Percentiles rank a stretch among this genome's conserved stretches.
These are phyloP conservation scores for Calonectria pseudoreteaudii DNA, from an alignment of 2,329 filamentous ascomycete species.

Conservation along the genomic window DNA sequence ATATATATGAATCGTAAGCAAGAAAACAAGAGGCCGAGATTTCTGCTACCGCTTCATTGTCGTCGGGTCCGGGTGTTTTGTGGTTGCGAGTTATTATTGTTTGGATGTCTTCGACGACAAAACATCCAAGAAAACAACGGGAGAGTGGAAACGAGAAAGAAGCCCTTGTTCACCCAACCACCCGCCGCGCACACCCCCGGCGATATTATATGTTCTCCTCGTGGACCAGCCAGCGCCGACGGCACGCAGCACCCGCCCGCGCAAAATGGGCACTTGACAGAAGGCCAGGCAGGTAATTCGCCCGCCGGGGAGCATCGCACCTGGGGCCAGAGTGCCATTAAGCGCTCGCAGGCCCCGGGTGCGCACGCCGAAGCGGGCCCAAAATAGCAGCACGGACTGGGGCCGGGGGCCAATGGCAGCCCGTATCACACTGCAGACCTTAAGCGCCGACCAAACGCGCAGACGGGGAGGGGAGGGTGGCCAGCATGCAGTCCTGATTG, in stretches of 20 bases:
- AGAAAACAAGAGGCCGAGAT: constrained; percentile 24
- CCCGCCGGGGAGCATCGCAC: background rate
- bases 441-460: constrained; percentile 23
- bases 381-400: constrained; percentile 19
- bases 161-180: background rate
- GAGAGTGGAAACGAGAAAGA: background rate
- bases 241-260: background rate
- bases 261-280: background rate
- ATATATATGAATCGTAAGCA: constrained; percentile 30
- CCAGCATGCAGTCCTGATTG: constrained; percentile 4
- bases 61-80: background rate
- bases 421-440: constrained; percentile 26
- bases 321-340: constrained; percentile 14
- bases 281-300: constrained; percentile 2
- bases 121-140: background rate
- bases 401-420: constrained; percentile 13
- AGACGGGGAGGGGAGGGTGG: constrained; percentile 1
- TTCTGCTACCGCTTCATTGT: constrained; percentile 45
- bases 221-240: background rate
- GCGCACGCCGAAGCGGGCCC: background rate
- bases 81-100: background rate
- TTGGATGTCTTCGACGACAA: background rate
- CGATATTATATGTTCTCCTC: constrained; percentile 15
- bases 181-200: background rate
- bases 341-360: constrained; percentile 20